Evolutionary conservation across 1,284 basidiomycete genomes (phyloP), one percentile per base, ranked within the genome.

Genomic region (Agroathelia rolfsii): DNA sequence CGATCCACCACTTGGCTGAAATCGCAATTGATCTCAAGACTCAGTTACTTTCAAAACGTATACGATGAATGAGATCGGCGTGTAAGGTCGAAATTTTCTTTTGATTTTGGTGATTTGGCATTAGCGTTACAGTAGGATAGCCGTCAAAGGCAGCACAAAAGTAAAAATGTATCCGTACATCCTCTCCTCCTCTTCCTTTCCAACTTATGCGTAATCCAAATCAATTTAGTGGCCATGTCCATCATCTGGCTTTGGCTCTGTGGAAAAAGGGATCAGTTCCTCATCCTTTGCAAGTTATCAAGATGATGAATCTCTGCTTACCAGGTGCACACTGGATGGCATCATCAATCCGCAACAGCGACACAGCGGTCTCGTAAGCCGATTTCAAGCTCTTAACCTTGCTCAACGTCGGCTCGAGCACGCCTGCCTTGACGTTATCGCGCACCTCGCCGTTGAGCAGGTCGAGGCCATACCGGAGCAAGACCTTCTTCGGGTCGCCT

Each of bases 361-460:
- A 89, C 18, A 96, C 93, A 6, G 94, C 92, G 10, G 95, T 94
- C 61, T 98, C 95, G 44, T 95, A 87, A 13, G 93, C 93, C 32
- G 82, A 87, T 68, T 98, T 98, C 56, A 99, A 61, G 53, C 86
- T 93, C 59, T 87, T 86, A 43, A 98, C 86, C 63, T 99, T 99
- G 69, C 84, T 87, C 58, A 98, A 75, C 5, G 93, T 96, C 2
- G 95, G 95, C 62, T 98, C 95, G 33, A 99, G 66, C 15, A 99
- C 79, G 26, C 95, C 95, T 6, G 92, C 89, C 34, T 77, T 66
- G 35, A 95, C 77, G 52, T 98, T 98, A 62, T 99, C 95, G 35
- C 93, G 71, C 24, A 97, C 89, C 52, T 93, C 79, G 24, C 95
- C 95, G 50, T 90, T 86, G 51, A 96, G 64, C 37, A 99, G 65